phyloP scores from a whole-genome alignment of 2,329 filamentous ascomycete genomes.

The Ophiosphaerella narmari region DNA sequence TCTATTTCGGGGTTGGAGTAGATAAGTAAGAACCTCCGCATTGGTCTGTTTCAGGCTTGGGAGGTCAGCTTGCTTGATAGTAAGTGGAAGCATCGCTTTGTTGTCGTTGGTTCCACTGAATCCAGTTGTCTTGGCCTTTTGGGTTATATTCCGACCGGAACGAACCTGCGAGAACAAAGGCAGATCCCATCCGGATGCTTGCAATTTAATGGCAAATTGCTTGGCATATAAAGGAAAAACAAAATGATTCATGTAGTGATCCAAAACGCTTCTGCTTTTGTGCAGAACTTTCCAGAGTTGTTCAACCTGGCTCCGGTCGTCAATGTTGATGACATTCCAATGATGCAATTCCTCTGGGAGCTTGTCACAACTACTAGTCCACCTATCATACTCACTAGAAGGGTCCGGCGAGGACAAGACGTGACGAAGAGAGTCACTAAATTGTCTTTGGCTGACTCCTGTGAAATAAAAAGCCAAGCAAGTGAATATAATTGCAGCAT shows the following conservation, averaged over 20 bases:
- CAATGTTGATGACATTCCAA: conserved; percentile 50
- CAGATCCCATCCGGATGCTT: conserved; percentile 69
- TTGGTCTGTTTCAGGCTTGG: conserved; percentile 63
- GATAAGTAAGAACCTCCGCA: conserved; percentile 62
- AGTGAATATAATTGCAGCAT: conserved; percentile 68
- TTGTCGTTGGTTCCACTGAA: conserved; percentile 72
- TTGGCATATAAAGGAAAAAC: conserved; percentile 65
- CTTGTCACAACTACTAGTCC: conserved; percentile 47
- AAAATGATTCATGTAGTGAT: conserved; percentile 63
- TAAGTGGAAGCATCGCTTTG: conserved; percentile 58
- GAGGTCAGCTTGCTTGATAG: conserved; percentile 59
- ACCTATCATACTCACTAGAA: conserved; percentile 57
- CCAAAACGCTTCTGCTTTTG: conserved; percentile 57
- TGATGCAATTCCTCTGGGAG: conserved; percentile 49
- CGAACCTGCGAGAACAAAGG: conserved; percentile 42
- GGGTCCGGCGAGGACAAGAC: conserved; percentile 58
- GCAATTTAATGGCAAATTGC: conserved; percentile 66
- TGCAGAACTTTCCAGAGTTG: conserved; percentile 51
- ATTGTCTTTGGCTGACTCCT: conserved; percentile 54
- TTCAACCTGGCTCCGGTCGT: conserved; percentile 55
- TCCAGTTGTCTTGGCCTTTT: conserved; percentile 55
- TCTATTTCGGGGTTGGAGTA: conserved; percentile 57
- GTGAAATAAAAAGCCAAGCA: conserved; percentile 70
- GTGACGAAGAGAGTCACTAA: conserved; percentile 57
- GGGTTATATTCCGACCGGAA: conserved; percentile 39